Conservation (phyloP, 176 grass and related monocot genomes). For the Sorghum bicolor region DNA sequence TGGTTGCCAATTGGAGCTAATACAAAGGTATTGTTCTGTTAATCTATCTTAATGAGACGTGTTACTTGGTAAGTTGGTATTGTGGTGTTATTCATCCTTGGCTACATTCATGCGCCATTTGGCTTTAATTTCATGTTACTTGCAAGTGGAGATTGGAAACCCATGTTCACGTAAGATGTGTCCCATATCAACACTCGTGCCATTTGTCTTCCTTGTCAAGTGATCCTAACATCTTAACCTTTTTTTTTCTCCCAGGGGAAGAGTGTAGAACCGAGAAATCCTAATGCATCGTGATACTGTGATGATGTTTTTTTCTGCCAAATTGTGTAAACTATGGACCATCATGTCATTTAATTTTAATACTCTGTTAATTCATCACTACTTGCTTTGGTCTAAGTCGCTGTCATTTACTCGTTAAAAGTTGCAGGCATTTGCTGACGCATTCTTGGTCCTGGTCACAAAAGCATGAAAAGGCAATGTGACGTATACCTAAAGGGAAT, state of each 20-base stretch:
- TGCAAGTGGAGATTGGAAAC: not conserved
- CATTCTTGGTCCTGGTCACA: conserved; percentile 19
- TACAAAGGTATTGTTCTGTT: not conserved
- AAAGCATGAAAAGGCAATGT: conserved; percentile 9
- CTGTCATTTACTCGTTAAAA: conserved; percentile 25
- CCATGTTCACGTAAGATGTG: not conserved
- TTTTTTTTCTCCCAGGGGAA: not conserved
- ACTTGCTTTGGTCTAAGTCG: conserved; percentile 5
- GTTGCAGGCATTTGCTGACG: not conserved
- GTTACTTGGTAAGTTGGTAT: not conserved
- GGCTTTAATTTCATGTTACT: not conserved
- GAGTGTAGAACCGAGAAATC: not conserved
- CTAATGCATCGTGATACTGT: not conserved
- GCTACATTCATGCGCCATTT: conserved; percentile 32
- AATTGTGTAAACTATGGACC: not conserved
- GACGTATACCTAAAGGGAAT: conserved; percentile 19
- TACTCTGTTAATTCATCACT: conserved; percentile 5
- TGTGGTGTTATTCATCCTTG: not conserved
- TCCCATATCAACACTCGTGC: not conserved
- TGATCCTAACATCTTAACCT: not conserved
- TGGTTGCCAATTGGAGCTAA: conserved; percentile 41
- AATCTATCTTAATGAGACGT: not conserved
- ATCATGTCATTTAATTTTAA: not conserved
- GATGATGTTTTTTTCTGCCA: conserved; percentile 8
- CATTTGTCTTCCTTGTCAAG: conserved; percentile 35